These are phyloP conservation scores for Epithele typhae DNA, from an alignment of 768 basidiomycete genomes.

Conservation along the genomic window DNA sequence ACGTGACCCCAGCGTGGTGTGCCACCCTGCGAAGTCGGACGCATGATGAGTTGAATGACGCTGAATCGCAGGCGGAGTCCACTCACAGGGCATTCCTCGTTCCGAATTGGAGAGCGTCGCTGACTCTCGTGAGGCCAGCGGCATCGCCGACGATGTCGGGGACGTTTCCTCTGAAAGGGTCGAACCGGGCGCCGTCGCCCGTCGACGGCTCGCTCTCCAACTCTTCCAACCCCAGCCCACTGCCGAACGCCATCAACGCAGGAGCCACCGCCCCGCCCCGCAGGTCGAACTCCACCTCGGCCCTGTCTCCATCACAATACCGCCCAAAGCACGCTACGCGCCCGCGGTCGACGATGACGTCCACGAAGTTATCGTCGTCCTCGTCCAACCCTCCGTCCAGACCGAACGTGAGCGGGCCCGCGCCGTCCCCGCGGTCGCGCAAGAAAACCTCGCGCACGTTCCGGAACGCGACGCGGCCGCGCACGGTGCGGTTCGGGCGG, in stretches of 20 bases:
- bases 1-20: slow-evolving; percentile 50
- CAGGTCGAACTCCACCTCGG: slow-evolving; percentile 53
- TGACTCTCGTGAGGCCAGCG: slow-evolving; percentile 54
- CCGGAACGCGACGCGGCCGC: slow-evolving; percentile 49
- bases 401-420: slow-evolving; percentile 37
- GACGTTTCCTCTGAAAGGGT: slow-evolving; percentile 43
- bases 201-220: slow-evolving; percentile 68
- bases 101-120: slow-evolving; percentile 68
- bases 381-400: slow-evolving; percentile 12
- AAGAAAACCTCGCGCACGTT: slow-evolving; percentile 47
- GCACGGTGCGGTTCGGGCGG: slow-evolving; percentile 31
- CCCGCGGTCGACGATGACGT: slow-evolving; percentile 38
- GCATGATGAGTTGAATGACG: too few species aligned
- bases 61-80: not conserved
- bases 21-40: slow-evolving; percentile 43
- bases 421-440: slow-evolving; percentile 22
- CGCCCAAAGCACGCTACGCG: slow-evolving; percentile 34
- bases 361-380: slow-evolving; percentile 11
- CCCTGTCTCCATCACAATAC: slow-evolving; percentile 25
- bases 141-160: slow-evolving; percentile 50
- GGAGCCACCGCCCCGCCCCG: slow-evolving; percentile 68
- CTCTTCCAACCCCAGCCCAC: slow-evolving; percentile 64
- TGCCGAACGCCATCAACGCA: slow-evolving; percentile 68
- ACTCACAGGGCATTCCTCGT: slow-evolving; percentile 70
- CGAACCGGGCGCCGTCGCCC: slow-evolving; percentile 58